Conservation (phyloP, 2,329 filamentous ascomycete genomes). For the Botryotinia convoluta region DNA sequence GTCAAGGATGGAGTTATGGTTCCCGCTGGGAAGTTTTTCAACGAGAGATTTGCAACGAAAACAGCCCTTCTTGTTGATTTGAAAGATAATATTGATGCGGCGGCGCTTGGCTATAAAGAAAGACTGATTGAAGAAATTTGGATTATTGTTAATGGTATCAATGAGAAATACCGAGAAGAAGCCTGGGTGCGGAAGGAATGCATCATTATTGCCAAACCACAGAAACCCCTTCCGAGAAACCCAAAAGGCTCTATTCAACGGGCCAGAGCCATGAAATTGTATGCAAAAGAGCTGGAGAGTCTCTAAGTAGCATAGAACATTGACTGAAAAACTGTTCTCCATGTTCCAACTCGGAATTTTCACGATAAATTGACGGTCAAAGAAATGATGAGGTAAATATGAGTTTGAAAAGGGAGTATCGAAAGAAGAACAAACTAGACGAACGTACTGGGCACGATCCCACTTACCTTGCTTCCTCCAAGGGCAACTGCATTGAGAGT, state of each 20-base stretch:
- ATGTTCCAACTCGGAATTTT: neutral
- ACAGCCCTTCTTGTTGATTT: neutral
- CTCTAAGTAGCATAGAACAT: neutral
- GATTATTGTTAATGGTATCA: too few species aligned
- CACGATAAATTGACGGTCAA: too few species aligned
- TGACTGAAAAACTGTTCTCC: too few species aligned
- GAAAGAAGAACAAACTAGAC: neutral
- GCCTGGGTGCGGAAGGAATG: neutral
- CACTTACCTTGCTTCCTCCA: neutral
- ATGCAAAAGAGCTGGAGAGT: neutral
- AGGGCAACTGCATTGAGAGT: neutral
- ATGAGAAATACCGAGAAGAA: neutral
- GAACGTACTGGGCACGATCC: neutral
- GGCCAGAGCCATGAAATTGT: neutral
- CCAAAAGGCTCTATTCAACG: neutral
- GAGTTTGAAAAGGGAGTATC: neutral
- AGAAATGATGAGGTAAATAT: neutral
- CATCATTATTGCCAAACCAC: neutral
- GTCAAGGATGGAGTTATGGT: neutral
- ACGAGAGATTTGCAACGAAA: neutral
- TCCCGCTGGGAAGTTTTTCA: neutral
- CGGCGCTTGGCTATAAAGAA: neutral
- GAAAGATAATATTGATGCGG: neutral
- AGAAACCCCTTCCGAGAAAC: neutral
- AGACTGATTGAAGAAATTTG: neutral